These are phyloP conservation scores for Chaetomidium leptoderma DNA, from an alignment of 495 filamentous ascomycete genomes.

Conservation along the genomic window DNA sequence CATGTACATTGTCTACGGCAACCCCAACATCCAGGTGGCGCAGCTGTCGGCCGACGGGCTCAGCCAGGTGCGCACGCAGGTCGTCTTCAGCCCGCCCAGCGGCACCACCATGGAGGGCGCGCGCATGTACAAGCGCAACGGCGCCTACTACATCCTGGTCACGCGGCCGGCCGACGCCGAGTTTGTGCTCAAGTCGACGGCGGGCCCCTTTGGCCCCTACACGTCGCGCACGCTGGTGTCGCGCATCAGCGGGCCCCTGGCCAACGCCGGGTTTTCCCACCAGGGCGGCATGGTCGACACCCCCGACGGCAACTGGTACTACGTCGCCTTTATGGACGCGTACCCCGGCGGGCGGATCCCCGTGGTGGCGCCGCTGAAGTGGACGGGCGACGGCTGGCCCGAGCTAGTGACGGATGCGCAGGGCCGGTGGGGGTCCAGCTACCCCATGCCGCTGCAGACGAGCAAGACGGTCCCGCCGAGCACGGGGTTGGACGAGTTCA, in stretches of 20 bases:
- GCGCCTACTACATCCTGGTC: conserved; percentile 52
- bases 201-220: conserved; percentile 44
- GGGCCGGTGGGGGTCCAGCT: conserved; percentile 44
- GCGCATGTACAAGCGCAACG: conserved; percentile 54
- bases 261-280: conserved; percentile 44
- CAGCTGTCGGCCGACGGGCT: conserved; percentile 47
- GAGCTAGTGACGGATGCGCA: conserved; percentile 33
- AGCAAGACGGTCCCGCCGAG: conserved; percentile 24
- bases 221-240: conserved; percentile 34
- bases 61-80: conserved; percentile 34
- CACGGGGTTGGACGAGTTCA: conserved; percentile 41
- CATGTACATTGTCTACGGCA: conserved; percentile 56
- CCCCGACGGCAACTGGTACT: conserved; percentile 53
- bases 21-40: conserved; percentile 45
- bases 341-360: conserved; percentile 56
- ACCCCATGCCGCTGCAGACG: conserved; percentile 39
- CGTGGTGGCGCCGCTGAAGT: conserved; percentile 52
- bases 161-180: conserved; percentile 44
- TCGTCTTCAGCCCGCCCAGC: conserved; percentile 38
- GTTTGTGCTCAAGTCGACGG: conserved; percentile 46
- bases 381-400: conserved; percentile 50
- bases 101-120: conserved; percentile 49
- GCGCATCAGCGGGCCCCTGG: conserved; percentile 38
- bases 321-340: conserved; percentile 52
- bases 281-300: conserved; percentile 57